Percentiles rank a stretch among this genome's conserved stretches.
Conservation (phyloP, 1,284 basidiomycete species). For the Amylostereum areolatum region DNA sequence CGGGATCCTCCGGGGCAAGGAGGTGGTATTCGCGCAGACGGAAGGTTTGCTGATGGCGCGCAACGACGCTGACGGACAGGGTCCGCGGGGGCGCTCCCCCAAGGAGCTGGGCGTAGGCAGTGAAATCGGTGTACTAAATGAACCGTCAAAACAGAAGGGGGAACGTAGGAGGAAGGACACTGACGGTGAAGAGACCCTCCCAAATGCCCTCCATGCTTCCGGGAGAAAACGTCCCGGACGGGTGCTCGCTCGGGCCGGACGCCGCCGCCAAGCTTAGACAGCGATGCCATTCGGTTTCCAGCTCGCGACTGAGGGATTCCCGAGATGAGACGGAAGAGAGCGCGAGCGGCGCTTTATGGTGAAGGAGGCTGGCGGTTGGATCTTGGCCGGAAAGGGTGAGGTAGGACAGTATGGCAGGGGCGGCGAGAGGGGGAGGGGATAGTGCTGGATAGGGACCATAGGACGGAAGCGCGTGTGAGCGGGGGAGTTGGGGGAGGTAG, state of each 20-base stretch:
- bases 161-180: constrained; percentile 15
- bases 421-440: constrained; percentile 49
- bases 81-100: constrained; percentile 52
- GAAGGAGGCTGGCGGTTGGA: constrained; percentile 24
- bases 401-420: constrained; percentile 67
- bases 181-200: constrained; percentile 71
- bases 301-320: constrained; percentile 19
- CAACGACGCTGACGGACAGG: constrained; percentile 51
- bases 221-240: constrained; percentile 43
- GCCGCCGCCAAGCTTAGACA: constrained; percentile 35
- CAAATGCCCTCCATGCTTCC: constrained; percentile 70
- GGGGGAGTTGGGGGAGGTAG: constrained; percentile 35
- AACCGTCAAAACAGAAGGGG: not conserved
- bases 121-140: constrained; percentile 67
- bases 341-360: constrained; percentile 31
- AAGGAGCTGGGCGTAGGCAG: constrained; percentile 56
- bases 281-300: constrained; percentile 50
- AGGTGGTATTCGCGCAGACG: constrained; percentile 68
- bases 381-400: constrained; percentile 38
- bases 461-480: constrained; percentile 18
- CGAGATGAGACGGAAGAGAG: constrained; percentile 20
- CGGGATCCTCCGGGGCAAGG: constrained; percentile 21
- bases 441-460: constrained; percentile 42
- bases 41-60: constrained; percentile 73
- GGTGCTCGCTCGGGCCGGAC: constrained; percentile 22